Base-by-base conservation (phyloP, 805 yeast species). In the Maudiozyma bulderi region DNA sequence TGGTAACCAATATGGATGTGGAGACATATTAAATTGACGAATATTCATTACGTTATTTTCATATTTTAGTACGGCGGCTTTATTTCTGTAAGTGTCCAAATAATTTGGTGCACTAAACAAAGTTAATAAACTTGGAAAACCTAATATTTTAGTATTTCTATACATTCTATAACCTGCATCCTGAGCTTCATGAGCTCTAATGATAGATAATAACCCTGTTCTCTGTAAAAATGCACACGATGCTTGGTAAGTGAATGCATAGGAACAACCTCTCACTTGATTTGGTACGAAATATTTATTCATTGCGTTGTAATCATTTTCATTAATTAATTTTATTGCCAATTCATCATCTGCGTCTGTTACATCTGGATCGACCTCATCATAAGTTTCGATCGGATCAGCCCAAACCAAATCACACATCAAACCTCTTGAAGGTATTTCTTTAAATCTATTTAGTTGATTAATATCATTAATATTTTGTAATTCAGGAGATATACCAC, bases 391-490 rank as follows among this genome's bases (percentile, higher is more conserved):
- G n/a, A 84, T 71, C 0, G 99, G 99, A 66, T 91, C 98, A 0
- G 96, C 84, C 99, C 98, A 91, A 58, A 91, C 75, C 54, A 91
- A 69, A 68, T 91, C 99, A 68, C 97, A 91, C 88, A 88, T 86
- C 47, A 91, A 66, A 0, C 99, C 99, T 52, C 81, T 77, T 2
- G 96, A 85, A 6, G 99, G 98, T 30, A 96, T 96, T 62, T 89
- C 95, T 49, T 84, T 74, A 70, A 90, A 91, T 55, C 99, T 75
- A 67, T 90, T 80, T 39, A 91, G 70, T 37, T 68, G 72, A 32
- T 75, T 73, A 34, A 91, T 68, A 61, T 89, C 96, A 43, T 80
- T 80, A 39, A 87, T 71, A 1, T 82, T 70, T 48, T 73, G 76
- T 54, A 91, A 70, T 47, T 88, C 93, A 5, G 96, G 96, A 8